Evolutionary conservation across 768 basidiomycete genomes (phyloP), one percentile per base, ranked within the genome.

Genomic region (Kwoniella sp.): DNA sequence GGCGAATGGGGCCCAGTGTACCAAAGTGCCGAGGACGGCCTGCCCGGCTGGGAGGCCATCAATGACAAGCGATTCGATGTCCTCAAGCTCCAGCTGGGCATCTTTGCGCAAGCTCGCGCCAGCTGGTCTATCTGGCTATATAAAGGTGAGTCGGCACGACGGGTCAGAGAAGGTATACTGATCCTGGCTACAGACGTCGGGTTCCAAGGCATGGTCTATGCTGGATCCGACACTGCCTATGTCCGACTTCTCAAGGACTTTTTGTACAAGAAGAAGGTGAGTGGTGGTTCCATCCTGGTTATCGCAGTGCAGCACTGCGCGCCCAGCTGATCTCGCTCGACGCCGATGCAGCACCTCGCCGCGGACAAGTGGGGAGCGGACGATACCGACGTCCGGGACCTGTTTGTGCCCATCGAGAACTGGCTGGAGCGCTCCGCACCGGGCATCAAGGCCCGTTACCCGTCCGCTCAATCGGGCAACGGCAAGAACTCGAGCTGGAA

Each of bases 1-100:
- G 87, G 87, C 15, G 87, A 88, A 71, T 88, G 83, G 79, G 88
- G 88, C 17, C 86, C 87, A 2, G 86, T 89, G 20, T 89, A 88
- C 76, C 57, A 56, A 19, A 57, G 42, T 32, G 61, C 63, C 31
- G 48, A 56, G 75, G 75, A 70, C 78, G 81, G 79, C 9, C 83
- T 84, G 2, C 78, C 77, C 2, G 73, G 75, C 42, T 85, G 82
- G 48, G 83, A 87, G 23, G 62, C 65, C 36, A 85, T 86, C 74
- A 89, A 90, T 73, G 77, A 80, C 55, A 67, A 62, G 15, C 77
- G 87, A 22, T 85, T 83, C 73, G 76, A 73, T 14, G 85, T 87
- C 5, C 79, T 88, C 53, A 78, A 83, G 52, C 84, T 86, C 64
- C 88, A 90, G 65, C 76, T 89, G 19, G 76, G 76, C 32, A 81